Evolutionary conservation across 2,329 filamentous ascomycete genomes (phyloP), one percentile per base, ranked within the genome.

Genomic region (Lachnellula arida): DNA sequence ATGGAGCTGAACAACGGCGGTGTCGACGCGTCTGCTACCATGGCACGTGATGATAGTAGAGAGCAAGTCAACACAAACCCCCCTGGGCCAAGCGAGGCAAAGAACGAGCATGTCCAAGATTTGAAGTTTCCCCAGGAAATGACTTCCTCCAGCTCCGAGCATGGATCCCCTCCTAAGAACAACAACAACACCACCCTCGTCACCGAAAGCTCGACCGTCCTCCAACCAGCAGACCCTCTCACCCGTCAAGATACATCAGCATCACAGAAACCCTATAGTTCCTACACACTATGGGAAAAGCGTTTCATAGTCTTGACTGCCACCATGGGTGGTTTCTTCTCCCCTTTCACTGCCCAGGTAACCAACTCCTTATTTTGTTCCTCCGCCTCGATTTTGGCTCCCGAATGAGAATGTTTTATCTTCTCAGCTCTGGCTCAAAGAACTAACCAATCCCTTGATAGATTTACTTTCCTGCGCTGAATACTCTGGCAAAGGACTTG

Each of bases 401-500:
- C 25, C 23, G 9, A 51, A 32, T n/a, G n/a, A n/a, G 28, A 32
- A 2, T 32, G 22, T 28, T 8, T 32, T 32, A 32, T 32, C 28
- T 32, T 32, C 28, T 32, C 9, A 8, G 28, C 28, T 32, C 28
- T 32, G 28, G 28, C 28, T 32, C 28, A 32, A 32, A 32, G 28
- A 32, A 32, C 2, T 32, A 28, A 40, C 19, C 17, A 42, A 19
- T 9, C 9, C 22, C 19, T 25, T 19, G 23, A 11, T 37, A 79
- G 46, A 81, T 81, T 19, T 83, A 82, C 70, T 76, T 81, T 49
- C 81, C 80, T 1, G 80, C 80, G 0, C 65, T 82, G 28, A 74
- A 75, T 15, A 69, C 73, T 6, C 71, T 84, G 9, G 75, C 80
- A 7, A 59, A 72, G 2, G 77, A 80, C 42, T 70, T 82, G 8